Conservation (phyloP, 2,329 filamentous ascomycete species). For the Hypoxylon sp. region DNA sequence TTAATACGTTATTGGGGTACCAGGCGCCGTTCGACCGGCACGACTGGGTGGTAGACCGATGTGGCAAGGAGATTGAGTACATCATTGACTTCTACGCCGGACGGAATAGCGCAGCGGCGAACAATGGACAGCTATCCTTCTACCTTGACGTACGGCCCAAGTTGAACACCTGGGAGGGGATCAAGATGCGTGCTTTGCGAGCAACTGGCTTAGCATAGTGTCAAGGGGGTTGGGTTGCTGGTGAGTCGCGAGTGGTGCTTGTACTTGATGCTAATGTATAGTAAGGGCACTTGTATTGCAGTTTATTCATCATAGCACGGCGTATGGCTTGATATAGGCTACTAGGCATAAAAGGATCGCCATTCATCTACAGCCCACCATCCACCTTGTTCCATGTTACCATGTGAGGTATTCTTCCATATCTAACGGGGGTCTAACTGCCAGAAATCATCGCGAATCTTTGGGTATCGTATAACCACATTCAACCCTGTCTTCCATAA, state of each 20-base stretch:
- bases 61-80: conserved; percentile 88
- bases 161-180: conserved; percentile 75
- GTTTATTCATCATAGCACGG: conserved; percentile 30
- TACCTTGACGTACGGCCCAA: conserved; percentile 78
- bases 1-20: conserved; percentile 90
- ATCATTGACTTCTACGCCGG: conserved; percentile 98
- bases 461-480: conserved; percentile 34
- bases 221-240: neutral
- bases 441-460: conserved; percentile 23
- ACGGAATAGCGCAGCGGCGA: conserved; percentile 56
- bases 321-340: conserved; percentile 20
- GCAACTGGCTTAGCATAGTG: conserved; percentile 63
- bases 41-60: conserved; percentile 96
- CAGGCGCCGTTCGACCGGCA: conserved; percentile 93
- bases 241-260: conserved; percentile 19
- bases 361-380: conserved; percentile 23
- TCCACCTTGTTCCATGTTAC: neutral
- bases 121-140: conserved; percentile 66
- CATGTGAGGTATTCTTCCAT: conserved; percentile 9
- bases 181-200: conserved; percentile 73
- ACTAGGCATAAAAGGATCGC: conserved; percentile 31
- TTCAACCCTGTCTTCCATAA: conserved; percentile 14
- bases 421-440: neutral
- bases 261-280: conserved; percentile 31
- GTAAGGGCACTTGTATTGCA: conserved; percentile 11